A percentile compares a stretch with the other conserved stretches of the same genome.
These are phyloP conservation scores for Apostasia shenzhenica DNA, from an alignment of 106 monocot species.

Conservation along the genomic window DNA sequence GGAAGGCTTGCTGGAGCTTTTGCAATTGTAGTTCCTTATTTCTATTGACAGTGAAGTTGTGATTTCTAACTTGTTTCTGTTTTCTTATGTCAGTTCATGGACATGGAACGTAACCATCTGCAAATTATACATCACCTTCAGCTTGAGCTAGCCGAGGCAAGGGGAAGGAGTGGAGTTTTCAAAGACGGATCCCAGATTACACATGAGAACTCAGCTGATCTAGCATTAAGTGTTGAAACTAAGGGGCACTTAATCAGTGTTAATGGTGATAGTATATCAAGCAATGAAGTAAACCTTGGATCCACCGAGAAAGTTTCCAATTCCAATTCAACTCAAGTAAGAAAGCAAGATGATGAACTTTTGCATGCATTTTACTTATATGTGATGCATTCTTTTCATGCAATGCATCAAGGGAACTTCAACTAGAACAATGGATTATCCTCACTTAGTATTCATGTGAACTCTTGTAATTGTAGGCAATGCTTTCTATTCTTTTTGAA, in stretches of 20 bases:
- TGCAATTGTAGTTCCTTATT: too few relatives aligned
- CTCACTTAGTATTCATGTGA: too few relatives aligned
- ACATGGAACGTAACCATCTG: slow-evolving; percentile 79
- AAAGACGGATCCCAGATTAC: slow-evolving; percentile 36
- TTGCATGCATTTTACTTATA: too few relatives aligned
- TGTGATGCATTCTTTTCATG: too few relatives aligned
- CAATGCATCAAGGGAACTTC: too few relatives aligned
- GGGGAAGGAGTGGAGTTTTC: slow-evolving; percentile 30
- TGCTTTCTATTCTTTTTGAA: too few relatives aligned
- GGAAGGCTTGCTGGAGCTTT: too few relatives aligned
- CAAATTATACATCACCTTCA: slow-evolving; percentile 93
- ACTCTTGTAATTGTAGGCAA: too few relatives aligned
- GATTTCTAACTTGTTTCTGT: background rate
- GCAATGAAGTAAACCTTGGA: slow-evolving; percentile 20
- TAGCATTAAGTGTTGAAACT: slow-evolving; percentile 31
- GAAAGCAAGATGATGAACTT: background rate
- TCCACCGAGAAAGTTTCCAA: slow-evolving; percentile 39
- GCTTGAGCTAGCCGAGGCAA: slow-evolving; percentile 61
- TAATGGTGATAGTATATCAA: slow-evolving; percentile 29
- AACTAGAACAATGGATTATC: too few relatives aligned
- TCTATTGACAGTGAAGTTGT: too few relatives aligned
- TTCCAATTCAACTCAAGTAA: slow-evolving; percentile 38
- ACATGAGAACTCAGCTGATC: slow-evolving; percentile 21
- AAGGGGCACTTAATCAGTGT: slow-evolving; percentile 35
- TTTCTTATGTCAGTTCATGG: slow-evolving; percentile 48